Base-by-base conservation (phyloP, 345 rosid species). In the Kernera saxatilis region DNA sequence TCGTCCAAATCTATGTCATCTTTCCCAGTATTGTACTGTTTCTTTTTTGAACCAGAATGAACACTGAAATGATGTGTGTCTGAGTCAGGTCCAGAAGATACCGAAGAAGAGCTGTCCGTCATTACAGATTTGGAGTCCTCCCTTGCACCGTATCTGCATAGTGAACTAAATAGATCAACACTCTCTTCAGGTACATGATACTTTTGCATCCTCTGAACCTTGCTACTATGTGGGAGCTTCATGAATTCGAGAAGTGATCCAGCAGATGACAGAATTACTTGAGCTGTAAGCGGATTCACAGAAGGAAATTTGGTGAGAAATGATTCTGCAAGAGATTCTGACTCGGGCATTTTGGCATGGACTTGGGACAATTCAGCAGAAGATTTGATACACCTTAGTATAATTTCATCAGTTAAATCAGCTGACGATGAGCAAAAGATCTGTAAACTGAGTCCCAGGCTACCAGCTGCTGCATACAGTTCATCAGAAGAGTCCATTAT, bases 291-390 rank as follows among this genome's bases (percentile, higher is more conserved):
- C 21, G 98, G 89, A 82, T 91, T 89, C 39, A 94, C 76, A 9
- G 98, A 91, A 77, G 97, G 98, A 78, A 94, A 94, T 58, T 82
- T 88, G 76, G 90, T 84, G 41, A 94, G 96, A 79, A 94, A 89
- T 17, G 92, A 82, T 77, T 94, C 99, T 55, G 84, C 99, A 41
- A 88, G 84, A 59, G 90, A 85, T 81, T 94, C 96, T 76, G 96
- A 85, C 79, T 94, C 98, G 0, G 86, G 81, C 90, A 94, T 85
- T 77, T 79, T 84, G 45, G 84, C 84, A 71, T 74, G 86, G 55
- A 72, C 80, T 61, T 65, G 78, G 37, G 75, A 76, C 39, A 67
- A 57, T 77, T 77, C 81, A 52, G 77, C 70, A 64, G 84, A 82
- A 81, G 77, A 67, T 45, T 50, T 77, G 70, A 91, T 88, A 79